These are phyloP conservation scores for Cystobasidium pallidum DNA, from an alignment of 1,284 basidiomycete genomes.

Conservation along the genomic window DNA sequence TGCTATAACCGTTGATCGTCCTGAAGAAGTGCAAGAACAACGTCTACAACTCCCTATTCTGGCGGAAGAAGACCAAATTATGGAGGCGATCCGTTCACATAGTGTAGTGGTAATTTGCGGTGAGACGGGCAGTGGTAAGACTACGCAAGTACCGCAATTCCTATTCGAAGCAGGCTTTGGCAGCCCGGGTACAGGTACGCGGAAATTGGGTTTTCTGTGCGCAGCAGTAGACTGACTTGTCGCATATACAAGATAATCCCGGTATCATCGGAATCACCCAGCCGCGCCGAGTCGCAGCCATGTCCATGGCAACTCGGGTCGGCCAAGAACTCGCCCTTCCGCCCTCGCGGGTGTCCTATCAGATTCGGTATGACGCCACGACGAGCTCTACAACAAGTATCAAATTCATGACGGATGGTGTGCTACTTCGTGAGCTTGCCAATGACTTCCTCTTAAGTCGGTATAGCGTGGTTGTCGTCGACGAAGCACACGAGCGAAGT, in stretches of 20 bases:
- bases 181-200: slow-evolving; percentile 70
- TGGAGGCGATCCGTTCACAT: slow-evolving; percentile 87
- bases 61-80: slow-evolving; percentile 89
- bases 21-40: slow-evolving; percentile 73
- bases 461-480: slow-evolving; percentile 93
- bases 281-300: slow-evolving; percentile 93
- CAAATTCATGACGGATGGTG: slow-evolving; percentile 99
- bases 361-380: slow-evolving; percentile 95
- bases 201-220: not conserved
- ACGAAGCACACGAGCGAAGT: slow-evolving; percentile 97
- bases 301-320: slow-evolving; percentile 92
- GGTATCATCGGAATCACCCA: slow-evolving; percentile 99
- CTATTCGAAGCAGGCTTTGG: slow-evolving; percentile 95
- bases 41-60: slow-evolving; percentile 84
- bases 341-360: slow-evolving; percentile 78
- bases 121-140: slow-evolving; percentile 96
- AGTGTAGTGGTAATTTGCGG: slow-evolving; percentile 75
- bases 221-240: not conserved
- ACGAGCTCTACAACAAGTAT: slow-evolving; percentile 85
- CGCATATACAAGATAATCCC: slow-evolving; percentile 74
- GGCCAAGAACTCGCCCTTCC: slow-evolving; percentile 82
- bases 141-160: slow-evolving; percentile 95
- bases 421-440: slow-evolving; percentile 87
- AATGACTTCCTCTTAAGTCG: slow-evolving; percentile 85
- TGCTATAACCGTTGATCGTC: slow-evolving; percentile 64